phyloP scores from a whole-genome alignment of 2,329 filamentous ascomycete species.

The Neopestalotiopsis clavispora region DNA sequence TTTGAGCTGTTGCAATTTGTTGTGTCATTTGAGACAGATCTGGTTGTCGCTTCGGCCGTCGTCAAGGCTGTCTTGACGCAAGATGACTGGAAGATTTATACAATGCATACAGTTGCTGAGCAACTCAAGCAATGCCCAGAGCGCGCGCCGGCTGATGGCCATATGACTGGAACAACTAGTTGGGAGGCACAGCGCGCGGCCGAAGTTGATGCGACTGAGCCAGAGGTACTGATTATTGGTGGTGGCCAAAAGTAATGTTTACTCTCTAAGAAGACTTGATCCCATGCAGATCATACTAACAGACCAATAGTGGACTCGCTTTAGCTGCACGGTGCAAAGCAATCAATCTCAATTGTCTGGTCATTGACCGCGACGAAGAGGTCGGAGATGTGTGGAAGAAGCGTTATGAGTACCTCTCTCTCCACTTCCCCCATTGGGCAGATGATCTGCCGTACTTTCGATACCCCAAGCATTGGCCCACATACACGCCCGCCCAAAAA shows the following conservation, averaged over 20 bases:
- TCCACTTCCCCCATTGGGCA: conserved; percentile 29
- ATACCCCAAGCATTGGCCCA: conserved; percentile 46
- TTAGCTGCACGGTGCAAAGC: conserved; percentile 34
- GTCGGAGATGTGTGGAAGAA: conserved; percentile 54
- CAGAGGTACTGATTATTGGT: conserved; percentile 29
- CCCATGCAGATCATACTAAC: neutral
- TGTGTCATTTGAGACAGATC: conserved; percentile 11
- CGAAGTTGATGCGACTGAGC: conserved; percentile 3
- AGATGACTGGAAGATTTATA: conserved; percentile 2
- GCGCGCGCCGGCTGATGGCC: conserved; percentile 5
- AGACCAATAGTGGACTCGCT: conserved; percentile 36
- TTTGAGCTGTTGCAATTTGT: conserved; percentile 5
- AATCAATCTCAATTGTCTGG: conserved; percentile 33
- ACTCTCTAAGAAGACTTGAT: neutral
- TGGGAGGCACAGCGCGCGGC: conserved; percentile 12
- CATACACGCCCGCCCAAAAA: conserved; percentile 49
- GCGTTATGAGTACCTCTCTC: conserved; percentile 40
- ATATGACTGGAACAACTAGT: conserved; percentile 4
- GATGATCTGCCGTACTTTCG: conserved; percentile 49
- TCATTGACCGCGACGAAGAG: conserved; percentile 47
- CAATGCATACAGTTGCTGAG: conserved; percentile 13
- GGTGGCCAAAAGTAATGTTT: conserved; percentile 25
- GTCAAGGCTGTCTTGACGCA: conserved; percentile 5
- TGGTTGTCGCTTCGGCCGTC: conserved; percentile 10
- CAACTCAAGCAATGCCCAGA: conserved; percentile 10